These are phyloP conservation scores for Dipodascopsis uninucleata DNA, from an alignment of 805 yeast species.

Conservation along the genomic window DNA sequence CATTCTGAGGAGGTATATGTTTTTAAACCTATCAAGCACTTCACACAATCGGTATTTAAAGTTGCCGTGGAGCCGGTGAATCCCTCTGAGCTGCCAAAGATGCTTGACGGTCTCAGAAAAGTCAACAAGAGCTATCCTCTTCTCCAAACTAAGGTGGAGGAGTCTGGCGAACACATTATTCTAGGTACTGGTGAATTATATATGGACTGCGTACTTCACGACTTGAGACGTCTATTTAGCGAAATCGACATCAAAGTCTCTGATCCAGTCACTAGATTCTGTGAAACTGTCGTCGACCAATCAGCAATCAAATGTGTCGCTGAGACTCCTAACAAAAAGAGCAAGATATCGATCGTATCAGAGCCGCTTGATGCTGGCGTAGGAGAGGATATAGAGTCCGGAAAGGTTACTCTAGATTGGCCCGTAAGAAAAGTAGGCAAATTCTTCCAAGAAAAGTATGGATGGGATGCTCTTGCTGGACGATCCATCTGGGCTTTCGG, in stretches of 20 bases:
- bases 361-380: slow-evolving; percentile 65
- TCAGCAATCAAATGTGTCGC: slow-evolving; percentile 68
- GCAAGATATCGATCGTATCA: slow-evolving; percentile 64
- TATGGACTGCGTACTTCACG: slow-evolving; percentile 77
- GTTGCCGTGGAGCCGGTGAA: slow-evolving; percentile 77
- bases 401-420: slow-evolving; percentile 38
- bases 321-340: slow-evolving; percentile 51
- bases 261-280: slow-evolving; percentile 74
- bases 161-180: slow-evolving; percentile 80
- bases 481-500: slow-evolving; percentile 79
- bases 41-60: slow-evolving; percentile 62
- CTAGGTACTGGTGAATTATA: slow-evolving; percentile 84
- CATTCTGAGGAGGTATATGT: slow-evolving; percentile 33
- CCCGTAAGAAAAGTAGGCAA: slow-evolving; percentile 50
- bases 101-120: slow-evolving; percentile 65
- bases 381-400: slow-evolving; percentile 53
- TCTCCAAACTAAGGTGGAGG: slow-evolving; percentile 68
- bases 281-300: slow-evolving; percentile 67
- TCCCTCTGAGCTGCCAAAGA: slow-evolving; percentile 73
- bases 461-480: slow-evolving; percentile 82
- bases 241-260: slow-evolving; percentile 74
- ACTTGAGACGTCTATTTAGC: slow-evolving; percentile 60
- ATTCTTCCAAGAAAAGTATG: slow-evolving; percentile 52
- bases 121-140: slow-evolving; percentile 64
- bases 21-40: slow-evolving; percentile 45